Evolutionary conservation across 192 early-diverging fungal genomes (phyloP), one percentile per base, ranked within the genome.

Genomic region (Dispira simplex): DNA sequence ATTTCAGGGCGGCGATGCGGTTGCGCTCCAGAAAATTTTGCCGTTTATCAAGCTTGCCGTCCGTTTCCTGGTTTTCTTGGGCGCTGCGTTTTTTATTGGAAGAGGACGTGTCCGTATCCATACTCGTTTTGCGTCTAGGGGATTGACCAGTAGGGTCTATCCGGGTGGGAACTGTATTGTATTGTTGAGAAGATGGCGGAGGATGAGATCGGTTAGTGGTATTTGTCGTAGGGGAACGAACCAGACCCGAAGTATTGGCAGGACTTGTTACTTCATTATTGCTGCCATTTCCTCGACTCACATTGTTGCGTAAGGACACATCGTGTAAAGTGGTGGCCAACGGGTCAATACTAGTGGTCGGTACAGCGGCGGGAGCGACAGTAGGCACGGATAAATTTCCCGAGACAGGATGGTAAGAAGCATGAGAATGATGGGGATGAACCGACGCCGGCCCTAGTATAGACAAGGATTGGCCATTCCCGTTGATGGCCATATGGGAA

Each of bases 11-110:
- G 46, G 92, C 92, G 75, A 74, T 46, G 49, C 92, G 82, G 71
- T 95, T 95, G 46, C 91, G 77, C 68, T 95, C 92, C 53, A 95
- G 76, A 71, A 92, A 93, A 63, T 81, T 83, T 54, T 74, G 79
- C 63, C 91, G 71, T 66, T 91, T 88, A 67, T 87, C 86, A 46
- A 86, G 86, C 10, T 74, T 80, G 26, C 76, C 75, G 20, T 46
- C 74, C 46, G 66, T 73, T 20, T 57, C 63, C 44, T 46, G 62
- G 39, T 62, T 60, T 28, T 44, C 52, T 27, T 44, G 46, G 45
- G 55, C 0, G 62, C 32, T 6, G 3, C 32, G 62, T 10, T 66
- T 64, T 47, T 66, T 68, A 25, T 57, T 46, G 28, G 62, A 60
- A 8, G 68, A 51, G 49, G 49, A 20, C n/a, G 23, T 51, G 49